Percentiles rank a stretch among this genome's conserved stretches.
phyloP scores from a whole-genome alignment of 495 filamentous ascomycete genomes.

The Penicillium egyptiacum region DNA sequence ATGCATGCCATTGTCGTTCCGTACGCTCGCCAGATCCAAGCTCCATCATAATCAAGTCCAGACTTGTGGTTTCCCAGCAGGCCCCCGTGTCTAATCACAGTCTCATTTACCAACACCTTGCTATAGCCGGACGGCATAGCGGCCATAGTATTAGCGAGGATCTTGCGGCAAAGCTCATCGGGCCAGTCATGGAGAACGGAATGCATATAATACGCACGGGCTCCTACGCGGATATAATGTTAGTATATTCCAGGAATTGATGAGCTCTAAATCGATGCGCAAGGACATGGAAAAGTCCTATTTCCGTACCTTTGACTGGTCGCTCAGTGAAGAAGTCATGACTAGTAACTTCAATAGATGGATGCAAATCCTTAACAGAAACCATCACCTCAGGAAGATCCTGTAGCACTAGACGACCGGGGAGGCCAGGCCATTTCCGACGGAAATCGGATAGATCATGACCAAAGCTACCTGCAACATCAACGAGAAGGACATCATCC shows the following conservation, averaged over 20 bases:
- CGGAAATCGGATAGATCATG: conserved; percentile 54
- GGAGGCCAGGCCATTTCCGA: conserved; percentile 42
- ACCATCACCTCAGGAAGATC: conserved; percentile 44
- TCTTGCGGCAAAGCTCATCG: conserved; percentile 36
- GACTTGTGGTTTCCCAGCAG: conserved; percentile 37
- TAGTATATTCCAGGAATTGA: neutral
- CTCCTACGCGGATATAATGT: conserved; percentile 19
- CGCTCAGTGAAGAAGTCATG: conserved; percentile 54
- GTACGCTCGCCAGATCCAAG: conserved; percentile 38
- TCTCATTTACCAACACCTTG: conserved; percentile 49
- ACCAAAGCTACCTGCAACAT: conserved; percentile 57
- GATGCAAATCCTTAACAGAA: conserved; percentile 24
- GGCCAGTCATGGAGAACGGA: conserved; percentile 49
- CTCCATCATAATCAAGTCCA: conserved; percentile 43
- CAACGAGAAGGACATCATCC: conserved; percentile 40
- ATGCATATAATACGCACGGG: conserved; percentile 46
- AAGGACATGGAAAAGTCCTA: neutral
- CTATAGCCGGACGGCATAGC: conserved; percentile 46
- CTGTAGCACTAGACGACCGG: conserved; percentile 54
- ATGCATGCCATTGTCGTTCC: conserved; percentile 31
- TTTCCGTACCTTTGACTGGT: conserved; percentile 28
- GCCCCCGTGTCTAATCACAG: conserved; percentile 38
- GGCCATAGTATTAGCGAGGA: conserved; percentile 33
- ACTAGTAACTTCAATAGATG: conserved; percentile 31
- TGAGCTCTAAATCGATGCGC: neutral